A percentile compares a stretch with the other conserved stretches of the same genome.
These are phyloP conservation scores for Lolium rigidum DNA, from an alignment of 176 grass and related monocot species.

Conservation along the genomic window DNA sequence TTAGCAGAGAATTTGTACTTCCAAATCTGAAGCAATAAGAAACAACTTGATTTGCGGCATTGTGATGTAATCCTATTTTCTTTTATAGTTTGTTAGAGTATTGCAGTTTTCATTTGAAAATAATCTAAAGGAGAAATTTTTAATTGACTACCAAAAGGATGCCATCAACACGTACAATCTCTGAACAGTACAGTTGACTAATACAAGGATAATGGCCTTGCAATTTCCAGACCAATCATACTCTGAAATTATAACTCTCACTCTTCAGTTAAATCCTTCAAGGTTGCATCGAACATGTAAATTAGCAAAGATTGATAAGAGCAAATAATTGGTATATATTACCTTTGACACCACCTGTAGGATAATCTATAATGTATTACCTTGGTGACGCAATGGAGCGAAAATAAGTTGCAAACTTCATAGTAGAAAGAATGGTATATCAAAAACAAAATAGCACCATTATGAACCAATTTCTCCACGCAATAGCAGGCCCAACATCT, in stretches of 20 bases:
- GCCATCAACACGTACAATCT: not conserved
- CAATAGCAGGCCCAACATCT: no score
- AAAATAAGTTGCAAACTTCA: no score
- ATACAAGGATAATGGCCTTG: not conserved
- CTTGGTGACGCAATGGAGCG: no score
- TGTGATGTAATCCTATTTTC: not conserved
- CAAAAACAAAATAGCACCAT: no score
- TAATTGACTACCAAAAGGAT: constrained; percentile 5
- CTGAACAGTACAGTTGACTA: not conserved
- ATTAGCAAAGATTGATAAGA: not conserved
- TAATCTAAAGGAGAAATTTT: not conserved
- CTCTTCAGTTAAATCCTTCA: constrained; percentile 16
- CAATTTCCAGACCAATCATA: not conserved
- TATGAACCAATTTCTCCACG: no score
- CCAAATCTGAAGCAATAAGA: constrained; percentile 14
- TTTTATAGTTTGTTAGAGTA: not conserved
- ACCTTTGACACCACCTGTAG: no score
- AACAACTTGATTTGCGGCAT: not conserved
- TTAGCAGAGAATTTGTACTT: not conserved
- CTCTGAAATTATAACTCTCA: not conserved
- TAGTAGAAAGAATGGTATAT: no score
- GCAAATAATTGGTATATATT: no score
- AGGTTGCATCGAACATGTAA: not conserved
- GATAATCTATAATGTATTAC: no score
- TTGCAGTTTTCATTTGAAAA: constrained; percentile 3